Evolutionary conservation across 352 stramenopile species (phyloP), one percentile per base, ranked within the genome.

Genomic region (Pythium pyrilobum): DNA sequence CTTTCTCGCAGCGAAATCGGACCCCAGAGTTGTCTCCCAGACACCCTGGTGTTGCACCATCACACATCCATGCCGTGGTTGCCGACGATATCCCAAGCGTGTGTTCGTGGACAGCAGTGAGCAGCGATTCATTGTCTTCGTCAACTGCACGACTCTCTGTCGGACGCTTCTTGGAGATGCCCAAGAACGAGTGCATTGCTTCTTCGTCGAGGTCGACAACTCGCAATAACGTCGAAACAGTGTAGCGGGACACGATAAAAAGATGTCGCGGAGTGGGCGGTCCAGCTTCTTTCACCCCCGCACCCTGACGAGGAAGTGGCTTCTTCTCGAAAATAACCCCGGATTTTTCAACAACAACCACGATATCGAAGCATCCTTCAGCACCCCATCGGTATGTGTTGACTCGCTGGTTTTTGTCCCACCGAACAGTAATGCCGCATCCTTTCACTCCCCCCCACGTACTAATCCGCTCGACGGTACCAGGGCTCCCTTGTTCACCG

Each of bases 321-420:
- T 84, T 83, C 18, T 67, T 77, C 36, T 84, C 65, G 21, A 87
- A 1, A 20, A 74, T 45, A 37, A 61, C 36, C 4, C 69, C 74
- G 45, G 74, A 44, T 39, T 76, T 76, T 65, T 87, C 78, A 18
- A 74, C 20, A n/a, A 92, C 73, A 15, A 89, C 68, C 16, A 85
- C 66, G 52, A 92, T 67, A 51, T 92, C 81, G 51, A 83, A 92
- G 65, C 81, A 89, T 10, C 65, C 64, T 64, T 91, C 78, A 12
- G 81, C 78, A 20, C 81, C 81, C 81, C 81, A 92, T 24, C 81
- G 64, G 56, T 92, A 92, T 15, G 81, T 92, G 48, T 92, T 92
- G 47, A 89, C 77, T n/a, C 81, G 74, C 27, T 88, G 76, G 27
- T 84, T 87, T 36, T 87, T 89, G 62, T 89, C 81, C 81, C 81